Percentiles rank a stretch among this genome's conserved stretches.
phyloP scores from a whole-genome alignment of 768 basidiomycete genomes.

The Leucogyrophana mollusca region DNA sequence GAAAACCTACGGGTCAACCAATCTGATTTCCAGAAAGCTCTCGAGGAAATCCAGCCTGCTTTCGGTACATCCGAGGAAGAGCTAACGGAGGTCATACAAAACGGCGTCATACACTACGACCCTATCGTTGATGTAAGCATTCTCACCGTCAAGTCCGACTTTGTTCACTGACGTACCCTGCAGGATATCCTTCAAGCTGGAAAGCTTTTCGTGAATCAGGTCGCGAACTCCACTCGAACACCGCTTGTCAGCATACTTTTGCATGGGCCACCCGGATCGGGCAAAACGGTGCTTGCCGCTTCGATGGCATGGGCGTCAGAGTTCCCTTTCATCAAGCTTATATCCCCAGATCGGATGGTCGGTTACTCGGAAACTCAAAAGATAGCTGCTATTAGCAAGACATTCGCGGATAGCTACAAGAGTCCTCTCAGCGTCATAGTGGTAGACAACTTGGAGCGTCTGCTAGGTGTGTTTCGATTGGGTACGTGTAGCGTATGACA shows the following conservation, averaged over 20 bases:
- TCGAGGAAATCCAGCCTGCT: conserved; percentile 93
- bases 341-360: conserved; percentile 96
- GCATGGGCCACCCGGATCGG: conserved; percentile 86
- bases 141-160: conserved; percentile 1
- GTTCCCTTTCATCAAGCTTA: conserved; percentile 97
- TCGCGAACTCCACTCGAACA: conserved; percentile 84
- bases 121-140: conserved; percentile 69
- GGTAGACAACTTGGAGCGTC: conserved; percentile 89
- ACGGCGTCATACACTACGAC: conserved; percentile 93
- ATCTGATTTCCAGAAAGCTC: conserved; percentile 82
- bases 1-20: conserved; percentile 89
- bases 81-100: conserved; percentile 86
- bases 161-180: conserved; percentile 4
- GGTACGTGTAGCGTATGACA: not conserved
- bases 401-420: conserved; percentile 96
- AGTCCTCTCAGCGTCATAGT: conserved; percentile 95
- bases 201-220: conserved; percentile 89
- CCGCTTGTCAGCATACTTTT: conserved; percentile 89
- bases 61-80: conserved; percentile 99
- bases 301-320: conserved; percentile 91
- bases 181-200: conserved; percentile 89
- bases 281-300: conserved; percentile 93
- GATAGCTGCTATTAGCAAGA: conserved; percentile 85
- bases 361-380: conserved; percentile 93
- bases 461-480: conserved; percentile 63